Evolutionary conservation across 768 basidiomycete species (phyloP), one percentile per base, ranked within the genome.

Genomic region (Leccinellum albellum): DNA sequence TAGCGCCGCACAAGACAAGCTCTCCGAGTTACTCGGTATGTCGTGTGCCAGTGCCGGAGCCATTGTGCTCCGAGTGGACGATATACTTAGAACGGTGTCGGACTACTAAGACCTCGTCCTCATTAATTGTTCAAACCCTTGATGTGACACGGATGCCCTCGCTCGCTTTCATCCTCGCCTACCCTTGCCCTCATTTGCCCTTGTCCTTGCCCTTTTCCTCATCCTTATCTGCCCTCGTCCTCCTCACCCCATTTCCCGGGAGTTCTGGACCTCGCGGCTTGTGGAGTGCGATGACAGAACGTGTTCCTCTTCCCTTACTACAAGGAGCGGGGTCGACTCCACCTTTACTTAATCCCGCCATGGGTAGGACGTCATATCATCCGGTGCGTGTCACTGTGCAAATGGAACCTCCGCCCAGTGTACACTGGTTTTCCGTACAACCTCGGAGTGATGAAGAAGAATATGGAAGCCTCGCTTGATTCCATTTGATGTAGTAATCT

Each of bases 401-500:
- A 14, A 49, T 20, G 17, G 37, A 10, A 49, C 23, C 28, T 6
- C 6, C 6, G 6, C 6, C 23, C 29, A 24, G 3, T 3, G 14
- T 33, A 33, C 6, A 15, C 46, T 26, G 17, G 9, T 24, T 45
- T 14, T 29, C 29, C 2, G 48, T 29, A 20, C 14, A 28, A 14
- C 26, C 4, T 3, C 7, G 17, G 17, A 48, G 17, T 23, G 17
- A 8, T 3, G 23, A 17, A n/a, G 48, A 20, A 12, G 29, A 31
- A 29, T 13, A 49, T 15, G 6, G 28, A 49, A 31, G n/a, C 48
- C n/a, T 13, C 13, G 29, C n/a, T n/a, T 13, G 51, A 7, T 26
- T 40, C 24, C 59, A 5, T 45, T 20, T 23, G 40, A 63, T 44
- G 51, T 24, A 29, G 48, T 7, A 61, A 28, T 33, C 12, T 47